Evolutionary conservation across 768 basidiomycete genomes (phyloP), one percentile per base, ranked within the genome.

Genomic region (Serpula lacrymans): DNA sequence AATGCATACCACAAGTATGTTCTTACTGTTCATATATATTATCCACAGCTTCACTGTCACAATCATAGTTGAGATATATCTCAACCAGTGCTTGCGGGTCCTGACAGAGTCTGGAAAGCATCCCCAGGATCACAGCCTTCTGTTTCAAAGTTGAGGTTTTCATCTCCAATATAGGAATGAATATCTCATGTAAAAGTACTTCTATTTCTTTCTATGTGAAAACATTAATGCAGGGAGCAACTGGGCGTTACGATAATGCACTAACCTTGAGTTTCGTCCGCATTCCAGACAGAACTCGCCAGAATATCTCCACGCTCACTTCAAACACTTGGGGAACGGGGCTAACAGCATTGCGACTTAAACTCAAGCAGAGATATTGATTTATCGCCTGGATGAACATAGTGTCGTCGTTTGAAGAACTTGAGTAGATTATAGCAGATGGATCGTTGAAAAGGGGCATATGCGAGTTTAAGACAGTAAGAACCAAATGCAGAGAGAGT

Each of bases 61-160:
- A 99, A 57, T 99, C 96, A 57, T 99, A 99, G 62, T 99, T 99
- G 59, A 99, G 82, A 66, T 98, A 99, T 42, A 98, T 82, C 62
- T 99, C 96, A 22, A 99, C 96, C 14, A 99, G 71, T 7, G 95
- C 93, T 61, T 98, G 96, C 2, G 96, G 93, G 55, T 98, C 96
- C 60, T 95, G 89, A 54, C 89, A 94, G 12, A 99, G 67, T 29
- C 88, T 80, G 13, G 79, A 80, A 22, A 95, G 61, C 84, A 96
- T 94, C 28, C 80, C 84, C 37, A 98, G 72, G 39, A 98, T 89
- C 35, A 91, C 81, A 3, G 85, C 85, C 66, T 99, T 98, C 60
- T 98, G 96, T 55, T 91, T 91, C 35, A 95, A 67, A 1, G 93
- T 96, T 5, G 95, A 89, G 7, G 88, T 98, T 58, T 84, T 82